Evolutionary conservation across 495 filamentous ascomycete genomes (phyloP), one percentile per base, ranked within the genome.

Genomic region (Glutinoglossum americanum): DNA sequence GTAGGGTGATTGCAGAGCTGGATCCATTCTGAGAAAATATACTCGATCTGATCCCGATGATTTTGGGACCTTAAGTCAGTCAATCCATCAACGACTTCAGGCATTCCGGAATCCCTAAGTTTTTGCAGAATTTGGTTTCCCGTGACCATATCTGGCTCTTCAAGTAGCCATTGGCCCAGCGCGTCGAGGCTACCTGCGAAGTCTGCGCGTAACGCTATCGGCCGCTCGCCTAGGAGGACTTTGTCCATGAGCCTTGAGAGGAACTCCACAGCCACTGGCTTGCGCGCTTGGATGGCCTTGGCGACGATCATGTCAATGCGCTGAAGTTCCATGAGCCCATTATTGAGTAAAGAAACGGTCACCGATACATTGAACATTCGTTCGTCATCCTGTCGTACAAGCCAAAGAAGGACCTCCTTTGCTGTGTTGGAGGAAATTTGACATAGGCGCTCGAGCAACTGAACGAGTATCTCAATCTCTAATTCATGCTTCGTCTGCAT

Each of bases 11-110:
- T 80, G 72, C 80, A 88, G 17, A 97, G 76, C 41, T 82, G 79
- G 57, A 88, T 76, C 92, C 92, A 99, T 66, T 97, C 92, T 10
- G 83, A 85, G 66, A 99, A 94, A 45, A 94, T 76, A 64, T 97
- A 97, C 63, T 93, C 84, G 70, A 95, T 79, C 62, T 94, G 89
- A 55, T 90, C 83, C 48, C 79, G 77, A 63, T 80, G 80, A 15
- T 74, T 66, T 57, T 70, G 62, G 25, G 78, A 69, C 55, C 71
- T 71, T 55, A 79, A 75, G 58, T 70, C 75, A 41, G 73, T 65
- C 37, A 70, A 68, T 49, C 69, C 64, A 59, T 72, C 71, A 55
- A 73, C 64, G 41, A 70, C 64, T 54, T 81, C 77, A 1, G 75
- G 73, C 8, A 80, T 69, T 3, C 80, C 78, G 39, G 76, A 79